Evolutionary conservation across 2,329 filamentous ascomycete genomes (phyloP).

Genomic region (Capronia americana): DNA sequence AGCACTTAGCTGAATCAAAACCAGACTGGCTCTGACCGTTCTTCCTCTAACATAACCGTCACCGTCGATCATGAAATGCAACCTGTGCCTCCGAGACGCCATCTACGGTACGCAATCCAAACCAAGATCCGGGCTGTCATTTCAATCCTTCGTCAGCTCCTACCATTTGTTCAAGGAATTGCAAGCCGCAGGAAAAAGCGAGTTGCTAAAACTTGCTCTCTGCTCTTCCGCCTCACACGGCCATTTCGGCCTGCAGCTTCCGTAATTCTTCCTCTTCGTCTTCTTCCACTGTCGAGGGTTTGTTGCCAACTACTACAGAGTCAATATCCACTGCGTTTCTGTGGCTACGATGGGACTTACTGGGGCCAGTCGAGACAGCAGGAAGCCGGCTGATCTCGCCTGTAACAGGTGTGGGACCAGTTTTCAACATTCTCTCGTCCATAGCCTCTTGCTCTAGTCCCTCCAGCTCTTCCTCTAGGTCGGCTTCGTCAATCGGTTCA

Average conservation of each 20-base stretch:
- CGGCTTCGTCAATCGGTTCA: constrained; percentile 79
- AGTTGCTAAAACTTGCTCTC: background rate
- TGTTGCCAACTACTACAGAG: constrained; percentile 53
- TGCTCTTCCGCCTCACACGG: constrained; percentile 67
- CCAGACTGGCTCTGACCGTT: background rate
- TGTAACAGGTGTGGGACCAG: constrained; percentile 79
- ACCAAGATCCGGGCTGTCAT: constrained; percentile 18
- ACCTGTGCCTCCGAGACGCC: constrained; percentile 6
- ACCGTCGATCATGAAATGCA: constrained; percentile 16
- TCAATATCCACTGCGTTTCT: constrained; percentile 38
- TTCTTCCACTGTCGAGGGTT: constrained; percentile 69
- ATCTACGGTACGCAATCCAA: constrained; percentile 16
- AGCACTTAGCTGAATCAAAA: constrained; percentile 4
- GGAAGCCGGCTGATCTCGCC: constrained; percentile 81
- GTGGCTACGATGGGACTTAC: constrained; percentile 61
- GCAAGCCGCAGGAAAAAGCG: background rate
- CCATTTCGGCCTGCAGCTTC: constrained; percentile 96
- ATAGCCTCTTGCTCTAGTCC: constrained; percentile 88
- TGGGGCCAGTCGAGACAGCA: constrained; percentile 72
- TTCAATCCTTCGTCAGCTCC: constrained; percentile 9
- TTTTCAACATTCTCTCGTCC: constrained; percentile 92
- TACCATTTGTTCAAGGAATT: background rate
- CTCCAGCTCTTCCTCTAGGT: constrained; percentile 85
- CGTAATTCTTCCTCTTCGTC: constrained; percentile 95
- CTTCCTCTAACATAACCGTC: constrained; percentile 17